phyloP scores from a whole-genome alignment of 352 stramenopile species.

The Globisporangium radiosum region DNA sequence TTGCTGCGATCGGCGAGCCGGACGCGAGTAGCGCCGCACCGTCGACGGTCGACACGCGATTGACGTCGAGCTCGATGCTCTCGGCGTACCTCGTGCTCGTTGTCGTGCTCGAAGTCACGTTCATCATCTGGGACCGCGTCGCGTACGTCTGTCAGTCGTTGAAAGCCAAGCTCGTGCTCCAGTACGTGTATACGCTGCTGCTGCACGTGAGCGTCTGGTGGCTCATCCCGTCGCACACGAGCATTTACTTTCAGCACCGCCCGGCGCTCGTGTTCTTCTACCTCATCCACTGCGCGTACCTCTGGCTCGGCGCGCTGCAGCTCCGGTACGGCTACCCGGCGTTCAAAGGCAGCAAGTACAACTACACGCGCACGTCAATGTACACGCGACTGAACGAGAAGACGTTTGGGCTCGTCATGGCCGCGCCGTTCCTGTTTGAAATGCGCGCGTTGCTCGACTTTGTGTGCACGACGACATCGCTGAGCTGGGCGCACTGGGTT shows the following conservation, averaged over 20 bases:
- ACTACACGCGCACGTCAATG: conserved; percentile 45
- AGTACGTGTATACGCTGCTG: conserved; percentile 67
- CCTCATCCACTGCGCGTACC: conserved; percentile 67
- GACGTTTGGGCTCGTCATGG: conserved; percentile 70
- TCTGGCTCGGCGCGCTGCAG: conserved; percentile 72
- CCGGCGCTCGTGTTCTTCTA: conserved; percentile 73
- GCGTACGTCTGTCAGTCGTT: conserved; percentile 75
- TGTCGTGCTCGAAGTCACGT: conserved; percentile 70
- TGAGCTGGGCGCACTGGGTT: conserved; percentile 78
- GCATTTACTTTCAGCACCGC: conserved; percentile 76
- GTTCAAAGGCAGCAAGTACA: conserved; percentile 78
- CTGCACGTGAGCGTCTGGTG: conserved; percentile 75
- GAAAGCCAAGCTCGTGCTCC: conserved; percentile 61
- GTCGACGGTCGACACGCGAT: conserved; percentile 36
- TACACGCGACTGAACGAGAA: conserved; percentile 51
- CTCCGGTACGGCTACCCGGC: conserved; percentile 84
- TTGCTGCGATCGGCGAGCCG: conserved; percentile 60
- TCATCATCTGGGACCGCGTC: conserved; percentile 85
- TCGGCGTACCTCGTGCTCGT: conserved; percentile 84
- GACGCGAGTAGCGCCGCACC: conserved; percentile 28
- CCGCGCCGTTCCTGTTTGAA: conserved; percentile 83
- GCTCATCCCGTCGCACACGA: conserved; percentile 64
- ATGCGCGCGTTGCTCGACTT: conserved; percentile 84
- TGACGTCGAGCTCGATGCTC: conserved; percentile 67
- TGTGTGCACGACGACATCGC: conserved; percentile 79